A percentile compares a stretch with the other conserved stretches of the same genome.
These are phyloP conservation scores for Sugiyamaella grinbergsii DNA, from an alignment of 1,139 yeast species.

Conservation along the genomic window DNA sequence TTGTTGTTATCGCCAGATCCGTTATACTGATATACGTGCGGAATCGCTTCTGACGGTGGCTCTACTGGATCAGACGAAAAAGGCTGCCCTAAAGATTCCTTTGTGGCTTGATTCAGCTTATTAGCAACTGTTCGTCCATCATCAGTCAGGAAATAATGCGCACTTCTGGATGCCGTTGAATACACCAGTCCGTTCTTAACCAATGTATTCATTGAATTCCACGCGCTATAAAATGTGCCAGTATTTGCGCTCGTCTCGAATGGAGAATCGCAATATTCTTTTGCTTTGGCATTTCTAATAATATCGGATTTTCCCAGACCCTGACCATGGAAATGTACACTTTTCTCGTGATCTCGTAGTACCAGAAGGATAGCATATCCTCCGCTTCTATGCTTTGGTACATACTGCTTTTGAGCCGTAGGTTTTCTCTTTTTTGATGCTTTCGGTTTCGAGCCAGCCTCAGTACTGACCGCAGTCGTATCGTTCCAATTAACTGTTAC, in stretches of 20 bases:
- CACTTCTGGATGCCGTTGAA: slow-evolving; percentile 50
- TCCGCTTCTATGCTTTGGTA: slow-evolving; percentile 81
- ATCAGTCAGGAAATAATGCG: slow-evolving; percentile 73
- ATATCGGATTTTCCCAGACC: slow-evolving; percentile 63
- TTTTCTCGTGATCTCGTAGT: slow-evolving; percentile 54
- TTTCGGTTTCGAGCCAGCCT: slow-evolving; percentile 5
- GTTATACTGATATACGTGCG: not conserved
- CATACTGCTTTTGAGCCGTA: slow-evolving; percentile 49
- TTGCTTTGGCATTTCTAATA: slow-evolving; percentile 54
- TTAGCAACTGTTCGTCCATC: slow-evolving; percentile 68
- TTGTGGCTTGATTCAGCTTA: slow-evolving; percentile 33
- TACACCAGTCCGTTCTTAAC: slow-evolving; percentile 63
- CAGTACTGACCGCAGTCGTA: not conserved
- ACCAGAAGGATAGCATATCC: slow-evolving; percentile 82
- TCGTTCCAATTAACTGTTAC: slow-evolving; percentile 11
- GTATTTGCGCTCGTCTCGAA: slow-evolving; percentile 65
- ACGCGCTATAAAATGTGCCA: slow-evolving; percentile 66
- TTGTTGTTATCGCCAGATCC: not conserved
- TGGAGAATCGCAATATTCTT: slow-evolving; percentile 58
- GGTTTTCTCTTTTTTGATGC: slow-evolving; percentile 33
- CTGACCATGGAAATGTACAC: slow-evolving; percentile 47
- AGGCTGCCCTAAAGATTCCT: slow-evolving; percentile 11
- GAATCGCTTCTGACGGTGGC: not conserved
- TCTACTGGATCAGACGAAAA: slow-evolving; percentile 12
- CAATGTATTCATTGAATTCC: slow-evolving; percentile 71